Percentiles rank a stretch among this genome's conserved stretches.
Conservation (phyloP, 164 flowering plant species). For the Tetrastigma voinierianum region DNA sequence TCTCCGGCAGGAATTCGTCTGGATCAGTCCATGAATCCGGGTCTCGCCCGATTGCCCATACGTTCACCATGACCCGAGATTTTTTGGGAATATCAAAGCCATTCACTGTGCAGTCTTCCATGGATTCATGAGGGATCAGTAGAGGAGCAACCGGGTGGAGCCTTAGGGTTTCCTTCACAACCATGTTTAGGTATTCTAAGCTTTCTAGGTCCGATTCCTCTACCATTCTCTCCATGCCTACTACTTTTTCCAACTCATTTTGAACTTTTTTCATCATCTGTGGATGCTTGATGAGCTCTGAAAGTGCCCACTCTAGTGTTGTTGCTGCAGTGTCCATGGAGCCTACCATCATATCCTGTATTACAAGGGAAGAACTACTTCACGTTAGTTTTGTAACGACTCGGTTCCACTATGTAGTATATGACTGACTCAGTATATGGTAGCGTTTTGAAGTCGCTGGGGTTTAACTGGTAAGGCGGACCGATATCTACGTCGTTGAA, state of each 20-base stretch:
- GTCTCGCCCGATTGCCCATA: constrained; percentile 23
- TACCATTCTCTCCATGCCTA: constrained; percentile 9
- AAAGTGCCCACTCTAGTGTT: constrained; percentile 21
- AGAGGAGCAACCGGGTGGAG: constrained; percentile 6
- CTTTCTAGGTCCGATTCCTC: constrained; percentile 15
- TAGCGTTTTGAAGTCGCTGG: too few species aligned
- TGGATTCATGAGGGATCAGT: constrained; percentile 4
- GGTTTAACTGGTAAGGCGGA: too few species aligned
- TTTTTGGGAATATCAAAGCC: constrained; percentile 8
- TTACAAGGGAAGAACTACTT: too few species aligned
- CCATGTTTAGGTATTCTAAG: constrained; percentile 12
- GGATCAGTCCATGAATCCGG: constrained; percentile 13
- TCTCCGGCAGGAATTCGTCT: constrained; percentile 21
- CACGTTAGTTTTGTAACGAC: too few species aligned
- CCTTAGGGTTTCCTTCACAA: constrained; percentile 11
- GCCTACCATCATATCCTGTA: constrained; percentile 15
- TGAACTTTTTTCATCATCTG: constrained; percentile 11
- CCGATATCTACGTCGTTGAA: too few species aligned
- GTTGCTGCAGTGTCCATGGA: constrained; percentile 22
- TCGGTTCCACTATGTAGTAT: too few species aligned
- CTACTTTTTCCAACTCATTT: constrained; percentile 12
- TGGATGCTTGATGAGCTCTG: constrained; percentile 15
- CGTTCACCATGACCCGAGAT: constrained; percentile 7
- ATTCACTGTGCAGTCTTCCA: constrained; percentile 3
- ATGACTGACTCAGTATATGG: too few species aligned